Evolutionary conservation across 176 grass and related monocot species (phyloP).

Genomic region (Eremochloa ophiuroides): DNA sequence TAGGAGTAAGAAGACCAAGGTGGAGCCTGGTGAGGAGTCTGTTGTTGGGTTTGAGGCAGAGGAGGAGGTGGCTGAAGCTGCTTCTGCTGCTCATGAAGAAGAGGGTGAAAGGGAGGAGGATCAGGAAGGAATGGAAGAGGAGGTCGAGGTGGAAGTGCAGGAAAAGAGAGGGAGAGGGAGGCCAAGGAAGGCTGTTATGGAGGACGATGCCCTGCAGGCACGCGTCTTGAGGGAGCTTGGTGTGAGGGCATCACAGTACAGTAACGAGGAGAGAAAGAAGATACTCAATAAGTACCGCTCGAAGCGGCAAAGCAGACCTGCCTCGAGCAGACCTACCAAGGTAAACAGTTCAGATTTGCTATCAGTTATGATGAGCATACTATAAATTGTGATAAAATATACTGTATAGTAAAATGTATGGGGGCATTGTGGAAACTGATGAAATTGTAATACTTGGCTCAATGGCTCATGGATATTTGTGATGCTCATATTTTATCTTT

Average conservation of each 20-base stretch:
- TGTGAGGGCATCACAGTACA: conserved; percentile 44
- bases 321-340: conserved; percentile 49
- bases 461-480: background rate
- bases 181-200: conserved; percentile 37
- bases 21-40: conserved; percentile 15
- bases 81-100: background rate
- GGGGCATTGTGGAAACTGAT: background rate
- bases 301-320: conserved; percentile 56
- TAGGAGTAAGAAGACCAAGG: conserved; percentile 23
- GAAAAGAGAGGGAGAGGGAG: conserved; percentile 51
- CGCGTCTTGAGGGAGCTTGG: conserved; percentile 34
- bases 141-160: conserved; percentile 37
- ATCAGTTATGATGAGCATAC: background rate
- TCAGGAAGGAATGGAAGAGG: conserved; percentile 28
- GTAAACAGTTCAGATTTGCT: conserved; percentile 33
- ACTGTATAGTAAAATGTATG: background rate
- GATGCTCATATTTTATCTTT: background rate
- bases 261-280: conserved; percentile 68
- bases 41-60: conserved; percentile 5
- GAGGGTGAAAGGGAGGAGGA: background rate
- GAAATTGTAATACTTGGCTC: background rate
- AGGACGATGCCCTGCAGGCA: conserved; percentile 27
- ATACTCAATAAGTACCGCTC: conserved; percentile 68
- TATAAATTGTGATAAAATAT: background rate
- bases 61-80: background rate